Base-by-base conservation (phyloP, 352 stramenopile species). In the Phytophthora crassamura region DNA sequence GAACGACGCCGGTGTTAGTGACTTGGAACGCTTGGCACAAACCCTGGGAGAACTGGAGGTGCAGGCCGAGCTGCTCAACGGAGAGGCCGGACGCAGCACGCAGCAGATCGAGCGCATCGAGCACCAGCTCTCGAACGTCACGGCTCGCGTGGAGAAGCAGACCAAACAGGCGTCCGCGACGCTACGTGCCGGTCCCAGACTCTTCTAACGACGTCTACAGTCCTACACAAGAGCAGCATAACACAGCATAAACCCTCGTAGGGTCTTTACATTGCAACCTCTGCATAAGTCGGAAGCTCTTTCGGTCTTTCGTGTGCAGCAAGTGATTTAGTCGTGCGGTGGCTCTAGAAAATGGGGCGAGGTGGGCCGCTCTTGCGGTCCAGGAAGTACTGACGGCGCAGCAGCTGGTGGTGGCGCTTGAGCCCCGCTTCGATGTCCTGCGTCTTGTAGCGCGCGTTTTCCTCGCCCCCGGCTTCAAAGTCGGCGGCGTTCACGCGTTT, bases 301-400 rank as follows among this genome's bases (percentile, higher is more conserved):
- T n/a, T n/a, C n/a, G n/a, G n/a, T 43, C 5, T 16, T 47, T 32
- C 12, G 22, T 49, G 0, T 12, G 10, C 10, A 40, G 35, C 22
- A 30, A 8, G 15, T 45, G n/a, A 14, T 40, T 48, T 59, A 25
- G 3, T 25, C 22, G 22, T 18, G 16, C 61, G 8, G 2, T 45
- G 15, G 16, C 50, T 51, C 56, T 74, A 82, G 52, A 85, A 82
- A 58, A 82, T 78, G 20, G 77, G 65, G 46, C 66, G 64, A 3
- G 77, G 77, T 0, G 74, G 55, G 16, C 64, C 69, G 55, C 69
- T 81, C 54, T 85, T 84, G 60, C 88, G 86, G 63, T 94, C 84
- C 84, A 96, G 88, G 72, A 96, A 96, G 72, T 96, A 69, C 72
- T 96, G 88, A 38, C 88, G 84, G 43, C 86, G 81, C 61, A 94